Evolutionary conservation across 1,284 basidiomycete genomes (phyloP), one percentile per base, ranked within the genome.

Genomic region (Cryptococcus sp.): DNA sequence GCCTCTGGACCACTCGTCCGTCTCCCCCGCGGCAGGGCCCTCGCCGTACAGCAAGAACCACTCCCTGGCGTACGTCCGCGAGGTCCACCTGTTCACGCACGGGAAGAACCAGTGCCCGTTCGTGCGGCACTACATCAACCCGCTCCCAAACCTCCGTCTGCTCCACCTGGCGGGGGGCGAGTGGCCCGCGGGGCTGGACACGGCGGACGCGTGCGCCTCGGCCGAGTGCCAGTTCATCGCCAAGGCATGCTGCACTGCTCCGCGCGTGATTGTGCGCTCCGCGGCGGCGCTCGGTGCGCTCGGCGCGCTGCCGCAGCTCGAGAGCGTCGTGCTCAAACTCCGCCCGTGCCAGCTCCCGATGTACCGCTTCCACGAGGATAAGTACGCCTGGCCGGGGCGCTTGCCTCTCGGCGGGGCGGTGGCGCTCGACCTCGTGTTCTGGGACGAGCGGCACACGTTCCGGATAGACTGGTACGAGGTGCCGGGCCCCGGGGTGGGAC

Each of bases 71-170:
- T 43, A 37, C 20, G 24, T 54, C 20, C n/a, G 46, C 6, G 38
- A 42, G 2, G 35, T 46, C 5, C 35, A 42, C 21, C 21, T 54
- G 16, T 33, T 23, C 21, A 39, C 24, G 7, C 53, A 54, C 21
- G 53, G 46, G 20, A 47, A 38, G n/a, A 48, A 47, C 20, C 46
- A 47, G 33, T 60, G 59, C 43, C 59, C 59, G 0, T 60, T 60
- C 40, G 59, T 60, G 15, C 50, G 40, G 16, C 54, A 52, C 21
- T 60, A 53, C 35, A 56, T 60, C 38, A 46, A 56, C 11, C 55
- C 55, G 15, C 37, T 60, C 11, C 55, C 59, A 21, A 44, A 53
- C n/a, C 43, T 60, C 6, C 52, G 51, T 28, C 16, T 53, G 7
- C 40, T 60, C 4, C 55, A 60, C 35, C 39, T 60, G 15, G 50